phyloP scores from a whole-genome alignment of 305 asterid genomes.

The Solanum chacoense region DNA sequence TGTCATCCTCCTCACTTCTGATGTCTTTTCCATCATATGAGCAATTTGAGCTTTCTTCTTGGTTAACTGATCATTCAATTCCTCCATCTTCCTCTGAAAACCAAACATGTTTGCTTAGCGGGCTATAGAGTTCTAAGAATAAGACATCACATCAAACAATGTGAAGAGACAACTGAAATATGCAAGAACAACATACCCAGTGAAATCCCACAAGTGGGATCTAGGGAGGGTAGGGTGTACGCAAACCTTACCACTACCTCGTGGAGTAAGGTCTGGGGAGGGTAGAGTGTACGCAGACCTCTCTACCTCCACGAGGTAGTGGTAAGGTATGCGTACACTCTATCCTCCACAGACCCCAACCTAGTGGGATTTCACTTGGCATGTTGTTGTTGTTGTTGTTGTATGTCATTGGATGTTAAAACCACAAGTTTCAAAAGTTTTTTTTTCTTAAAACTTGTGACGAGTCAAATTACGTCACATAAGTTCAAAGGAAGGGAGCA shows the following conservation, averaged over 20 bases:
- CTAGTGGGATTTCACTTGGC: not conserved
- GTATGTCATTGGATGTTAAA: not conserved
- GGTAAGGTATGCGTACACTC: not conserved
- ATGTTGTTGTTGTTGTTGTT: not conserved
- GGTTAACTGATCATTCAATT: slow-evolving; percentile 37
- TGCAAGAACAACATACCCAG: not conserved
- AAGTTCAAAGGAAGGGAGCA: not conserved
- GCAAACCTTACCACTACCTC: not conserved
- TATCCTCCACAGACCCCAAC: not conserved
- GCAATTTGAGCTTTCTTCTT: slow-evolving; percentile 52
- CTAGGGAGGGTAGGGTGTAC: not conserved
- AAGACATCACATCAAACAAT: not conserved
- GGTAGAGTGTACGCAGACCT: not conserved
- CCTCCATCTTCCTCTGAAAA: slow-evolving; percentile 56
- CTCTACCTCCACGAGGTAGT: not conserved
- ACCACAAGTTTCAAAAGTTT: not conserved
- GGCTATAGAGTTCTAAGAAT: not conserved
- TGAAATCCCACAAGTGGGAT: not conserved
- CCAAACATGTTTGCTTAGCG: not conserved
- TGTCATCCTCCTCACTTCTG: slow-evolving; percentile 60
- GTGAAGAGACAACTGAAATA: not conserved
- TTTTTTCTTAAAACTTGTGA: not conserved
- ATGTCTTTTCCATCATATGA: slow-evolving; percentile 52
- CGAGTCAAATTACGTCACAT: not conserved
- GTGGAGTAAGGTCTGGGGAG: not conserved